phyloP scores from a whole-genome alignment of 139 green algal species.

The Asterochloris sp. region DNA sequence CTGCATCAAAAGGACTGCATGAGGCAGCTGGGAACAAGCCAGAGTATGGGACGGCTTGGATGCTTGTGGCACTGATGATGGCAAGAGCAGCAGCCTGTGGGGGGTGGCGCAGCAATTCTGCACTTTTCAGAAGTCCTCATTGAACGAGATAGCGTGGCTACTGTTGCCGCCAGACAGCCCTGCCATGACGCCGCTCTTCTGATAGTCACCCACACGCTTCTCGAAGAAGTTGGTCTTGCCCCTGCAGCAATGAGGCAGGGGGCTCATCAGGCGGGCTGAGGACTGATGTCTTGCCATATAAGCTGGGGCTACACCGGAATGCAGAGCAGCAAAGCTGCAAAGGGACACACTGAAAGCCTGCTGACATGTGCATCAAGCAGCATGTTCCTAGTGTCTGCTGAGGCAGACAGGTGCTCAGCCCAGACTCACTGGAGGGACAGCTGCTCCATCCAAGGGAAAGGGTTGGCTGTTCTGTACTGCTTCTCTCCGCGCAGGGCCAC shows the following conservation, averaged over 20 bases:
- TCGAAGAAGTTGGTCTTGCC: constrained; percentile 98
- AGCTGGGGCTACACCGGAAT: neutral
- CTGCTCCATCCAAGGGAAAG: constrained; percentile 97
- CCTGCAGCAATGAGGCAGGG: constrained; percentile 29
- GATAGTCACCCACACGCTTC: constrained; percentile 92
- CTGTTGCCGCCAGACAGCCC: constrained; percentile 35
- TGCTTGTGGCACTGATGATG: too few species aligned
- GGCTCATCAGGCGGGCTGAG: neutral
- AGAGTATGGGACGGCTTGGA: too few species aligned
- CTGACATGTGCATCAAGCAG: too few species aligned
- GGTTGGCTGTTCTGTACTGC: constrained; percentile 78
- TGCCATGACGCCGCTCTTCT: constrained; percentile 86
- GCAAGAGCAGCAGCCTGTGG: too few species aligned
- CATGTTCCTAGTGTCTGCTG: too few species aligned
- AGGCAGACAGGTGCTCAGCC: neutral
- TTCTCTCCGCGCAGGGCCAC: constrained; percentile 80
- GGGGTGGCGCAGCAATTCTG: too few species aligned
- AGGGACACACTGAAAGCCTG: neutral
- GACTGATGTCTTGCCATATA: neutral
- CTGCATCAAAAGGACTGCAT: too few species aligned
- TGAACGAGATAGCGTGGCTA: constrained; percentile 65
- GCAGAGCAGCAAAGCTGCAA: neutral
- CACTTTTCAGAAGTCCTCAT: constrained; percentile 81
- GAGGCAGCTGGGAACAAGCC: too few species aligned
- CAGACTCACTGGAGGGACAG: constrained; percentile 75